Evolutionary conservation across 805 yeast species (phyloP), one percentile per base, ranked within the genome.

Genomic region (Wickerhamomyces subpelliculosus): DNA sequence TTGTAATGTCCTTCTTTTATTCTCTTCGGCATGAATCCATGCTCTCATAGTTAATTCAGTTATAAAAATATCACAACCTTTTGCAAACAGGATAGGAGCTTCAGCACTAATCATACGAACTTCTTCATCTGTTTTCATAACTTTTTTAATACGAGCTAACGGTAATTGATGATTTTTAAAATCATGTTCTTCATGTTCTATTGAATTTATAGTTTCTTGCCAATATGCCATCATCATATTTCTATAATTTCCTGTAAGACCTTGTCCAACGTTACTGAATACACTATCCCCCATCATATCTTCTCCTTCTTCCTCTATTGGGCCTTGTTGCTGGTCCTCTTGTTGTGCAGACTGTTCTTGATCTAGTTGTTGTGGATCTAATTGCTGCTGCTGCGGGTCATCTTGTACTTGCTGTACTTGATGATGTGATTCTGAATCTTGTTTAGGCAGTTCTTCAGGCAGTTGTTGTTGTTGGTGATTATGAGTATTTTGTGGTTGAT

Each of bases 11-110:
- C 99, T 67, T 48, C 99, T 74, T 57, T 93, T 93, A 64, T 86
- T 86, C 54, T 87, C 96, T 60, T 93, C 97, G 3, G 97, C 96
- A 52, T 89, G 96, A 44, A 93, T 87, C 98, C 98, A 93, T 8
- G 98, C 97, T 41, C 99, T 72, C 96, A 93, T 89, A 12, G 99
- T 89, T 39, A 93, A 67, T 59, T 93, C 99, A 1, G 98, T 89
- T 49, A 93, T 90, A 62, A 93, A 93, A 26, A 93, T 80, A 58
- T 93, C 99, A 62, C 98, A 93, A 1, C 97, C 97, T 60, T 93
- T 93, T 34, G 98, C 97, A 65, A 93, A 93, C 43, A 93, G 63
- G 25, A 93, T 88, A 2, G 99, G 98, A 1, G 97, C 97, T 64
- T 93, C 99, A 3, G 98, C 97, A 46, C 93, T 79, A 40, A 93